phyloP scores from a whole-genome alignment of 352 stramenopile genomes.

The Globisporangium carolinianum region DNA sequence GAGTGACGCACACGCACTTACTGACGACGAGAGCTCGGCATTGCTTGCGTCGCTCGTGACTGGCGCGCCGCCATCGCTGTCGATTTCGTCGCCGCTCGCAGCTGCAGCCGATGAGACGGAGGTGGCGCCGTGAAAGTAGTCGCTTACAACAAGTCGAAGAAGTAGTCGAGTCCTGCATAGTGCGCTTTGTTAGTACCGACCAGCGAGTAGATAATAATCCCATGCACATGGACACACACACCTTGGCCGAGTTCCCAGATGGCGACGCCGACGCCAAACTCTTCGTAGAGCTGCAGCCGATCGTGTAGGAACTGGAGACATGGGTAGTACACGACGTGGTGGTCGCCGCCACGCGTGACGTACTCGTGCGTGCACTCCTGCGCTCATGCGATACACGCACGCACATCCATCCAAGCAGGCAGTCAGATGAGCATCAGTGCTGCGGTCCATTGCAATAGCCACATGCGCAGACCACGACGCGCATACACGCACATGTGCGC shows the following conservation, averaged over 20 bases:
- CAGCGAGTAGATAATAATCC: not conserved
- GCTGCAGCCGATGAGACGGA: too few relatives aligned
- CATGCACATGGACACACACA: constrained; percentile 7
- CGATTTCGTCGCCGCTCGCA: too few relatives aligned
- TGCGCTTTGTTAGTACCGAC: not conserved
- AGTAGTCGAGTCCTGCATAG: constrained; percentile 65
- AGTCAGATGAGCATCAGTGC: not conserved
- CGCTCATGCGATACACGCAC: not conserved
- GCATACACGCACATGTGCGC: constrained; percentile 25
- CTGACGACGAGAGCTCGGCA: constrained; percentile 4
- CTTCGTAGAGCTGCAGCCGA: constrained; percentile 46
- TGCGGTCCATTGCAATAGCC: not conserved
- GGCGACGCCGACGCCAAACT: constrained; percentile 40
- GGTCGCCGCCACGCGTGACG: constrained; percentile 19
- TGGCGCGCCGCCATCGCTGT: not conserved
- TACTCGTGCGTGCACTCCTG: constrained; percentile 70
- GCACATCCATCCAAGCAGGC: not conserved
- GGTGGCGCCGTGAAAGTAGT: not conserved
- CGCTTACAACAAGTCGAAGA: constrained; percentile 38
- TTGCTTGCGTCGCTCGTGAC: constrained; percentile 2
- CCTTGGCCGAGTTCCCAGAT: constrained; percentile 83
- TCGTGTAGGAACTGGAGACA: constrained; percentile 78
- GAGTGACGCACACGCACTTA: not conserved
- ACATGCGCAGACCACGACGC: too few relatives aligned
- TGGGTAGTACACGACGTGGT: constrained; percentile 64